Evolutionary conservation across 257 asterid species (phyloP), one percentile per base, ranked within the genome.

Genomic region (Ilex asprella): DNA sequence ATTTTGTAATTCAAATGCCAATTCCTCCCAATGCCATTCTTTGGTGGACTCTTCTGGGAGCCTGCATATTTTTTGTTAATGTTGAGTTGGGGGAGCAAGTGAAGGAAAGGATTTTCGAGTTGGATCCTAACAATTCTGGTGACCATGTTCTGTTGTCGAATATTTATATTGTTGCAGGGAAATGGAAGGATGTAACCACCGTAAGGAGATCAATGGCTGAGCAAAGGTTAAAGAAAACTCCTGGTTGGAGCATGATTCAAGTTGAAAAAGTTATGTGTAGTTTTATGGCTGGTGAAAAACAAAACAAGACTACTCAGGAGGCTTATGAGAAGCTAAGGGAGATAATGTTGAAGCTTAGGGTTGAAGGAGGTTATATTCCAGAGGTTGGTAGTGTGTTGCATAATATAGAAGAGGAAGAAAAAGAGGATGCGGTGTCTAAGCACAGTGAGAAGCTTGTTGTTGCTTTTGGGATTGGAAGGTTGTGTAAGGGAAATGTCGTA

Each of bases 41-140:
- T 30, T 92, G 98, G 97, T 72, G 98, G 66, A 92, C 93, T 27
- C 89, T 92, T 61, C 95, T 92, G 10, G 98, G 98, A 2, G 95
- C 98, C 27, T 92, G 95, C 70, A 80, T 84, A 77, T 85, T 84
- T 69, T 69, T 73, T 35, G 93, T 93, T 30, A 71, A 91, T 56
- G 75, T 88, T 58, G 76, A 77, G 44, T 71, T 88, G 61, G 97
- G 97, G 0, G 87, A 84, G 81, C 53, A 55, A 31, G 95, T 81
- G n/a, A 85, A 77, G 61, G 59, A 70, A 52, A 78, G 60, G 62
- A 95, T 91, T 55, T 76, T 74, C 12, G 85, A 81, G 76, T 39
- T 83, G 50, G 98, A 91, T 70, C 93, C 95, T 15, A 57, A 72
- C 63, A 80, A 84, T 70, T 70, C 80, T 1, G 77, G 95, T 41